Conservation (phyloP, 345 rosid genomes). For the Lepidium sativum region DNA sequence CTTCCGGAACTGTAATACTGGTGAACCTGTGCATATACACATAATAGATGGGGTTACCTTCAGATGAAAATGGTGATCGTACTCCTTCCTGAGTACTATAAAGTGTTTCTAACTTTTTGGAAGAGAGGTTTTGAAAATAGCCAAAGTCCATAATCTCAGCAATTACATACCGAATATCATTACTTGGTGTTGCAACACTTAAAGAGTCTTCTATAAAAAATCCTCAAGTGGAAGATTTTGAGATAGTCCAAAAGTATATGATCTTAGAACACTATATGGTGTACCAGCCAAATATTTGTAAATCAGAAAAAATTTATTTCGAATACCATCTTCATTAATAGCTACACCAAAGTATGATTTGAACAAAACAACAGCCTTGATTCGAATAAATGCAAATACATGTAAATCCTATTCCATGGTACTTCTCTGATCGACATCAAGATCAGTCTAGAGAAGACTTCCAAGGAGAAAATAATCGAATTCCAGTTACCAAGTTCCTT, state of each 20-base stretch:
- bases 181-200: neutral
- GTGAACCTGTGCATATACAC: neutral
- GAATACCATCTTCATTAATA: constrained; percentile 93
- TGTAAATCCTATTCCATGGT: too few relatives aligned
- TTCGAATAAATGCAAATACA: neutral
- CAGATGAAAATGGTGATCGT: constrained; percentile 86
- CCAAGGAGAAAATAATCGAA: too few relatives aligned
- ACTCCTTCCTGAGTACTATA: constrained; percentile 97
- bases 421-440: too few relatives aligned
- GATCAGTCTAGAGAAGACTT: too few relatives aligned
- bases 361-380: constrained; percentile 84
- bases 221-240: too few relatives aligned
- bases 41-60: constrained; percentile 43
- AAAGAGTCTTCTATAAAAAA: too few relatives aligned
- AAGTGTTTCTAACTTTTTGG: constrained; percentile 92
- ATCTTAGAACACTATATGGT: too few relatives aligned
- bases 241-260: constrained; percentile 41
- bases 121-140: constrained; percentile 87
- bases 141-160: constrained; percentile 98
- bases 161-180: constrained; percentile 4
- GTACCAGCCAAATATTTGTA: constrained; percentile 32
- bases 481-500: neutral
- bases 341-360: constrained; percentile 97
- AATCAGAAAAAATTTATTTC: constrained; percentile 90
- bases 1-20: neutral